Percentiles rank a stretch among this genome's conserved stretches.
Conservation (phyloP, 2,329 filamentous ascomycete species). For the Monosporascus sp. region DNA sequence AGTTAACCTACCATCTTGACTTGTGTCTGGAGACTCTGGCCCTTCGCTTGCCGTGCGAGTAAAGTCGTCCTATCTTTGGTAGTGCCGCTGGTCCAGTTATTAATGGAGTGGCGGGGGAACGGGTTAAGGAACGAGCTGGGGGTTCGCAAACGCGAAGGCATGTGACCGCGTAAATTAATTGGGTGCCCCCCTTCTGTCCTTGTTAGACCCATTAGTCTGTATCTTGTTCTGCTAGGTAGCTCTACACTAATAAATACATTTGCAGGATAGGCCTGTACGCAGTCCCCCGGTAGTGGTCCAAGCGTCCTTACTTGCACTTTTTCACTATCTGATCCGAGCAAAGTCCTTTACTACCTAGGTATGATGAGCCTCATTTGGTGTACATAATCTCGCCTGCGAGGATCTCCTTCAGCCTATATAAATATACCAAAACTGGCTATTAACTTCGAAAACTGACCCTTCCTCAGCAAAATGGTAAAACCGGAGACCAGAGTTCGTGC, state of each 20-base stretch:
- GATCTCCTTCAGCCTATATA: too few species aligned
- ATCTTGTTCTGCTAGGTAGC: too few species aligned
- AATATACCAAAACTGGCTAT: neutral
- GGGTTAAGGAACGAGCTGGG: neutral
- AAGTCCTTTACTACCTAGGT: too few species aligned
- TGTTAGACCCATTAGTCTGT: too few species aligned
- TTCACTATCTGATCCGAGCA: too few species aligned
- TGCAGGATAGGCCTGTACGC: neutral
- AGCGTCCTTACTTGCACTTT: neutral
- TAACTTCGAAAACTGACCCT: neutral
- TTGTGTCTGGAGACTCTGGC: too few species aligned
- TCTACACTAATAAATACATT: too few species aligned
- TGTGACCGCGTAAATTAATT: conserved; percentile 5
- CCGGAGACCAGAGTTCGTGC: conserved; percentile 6
- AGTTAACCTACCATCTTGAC: conserved; percentile 11
- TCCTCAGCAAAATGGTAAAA: conserved; percentile 9
- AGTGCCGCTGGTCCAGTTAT: too few species aligned
- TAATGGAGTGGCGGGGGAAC: neutral
- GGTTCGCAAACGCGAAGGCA: conserved; percentile 10
- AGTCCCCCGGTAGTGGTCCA: conserved; percentile 1
- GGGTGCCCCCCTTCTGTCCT: neutral
- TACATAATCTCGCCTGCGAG: too few species aligned
- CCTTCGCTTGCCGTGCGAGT: too few species aligned
- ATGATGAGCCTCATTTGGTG: too few species aligned
- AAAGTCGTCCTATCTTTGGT: too few species aligned